Base-by-base conservation (phyloP, 179 eudicot species). In the Camellia oleifera region DNA sequence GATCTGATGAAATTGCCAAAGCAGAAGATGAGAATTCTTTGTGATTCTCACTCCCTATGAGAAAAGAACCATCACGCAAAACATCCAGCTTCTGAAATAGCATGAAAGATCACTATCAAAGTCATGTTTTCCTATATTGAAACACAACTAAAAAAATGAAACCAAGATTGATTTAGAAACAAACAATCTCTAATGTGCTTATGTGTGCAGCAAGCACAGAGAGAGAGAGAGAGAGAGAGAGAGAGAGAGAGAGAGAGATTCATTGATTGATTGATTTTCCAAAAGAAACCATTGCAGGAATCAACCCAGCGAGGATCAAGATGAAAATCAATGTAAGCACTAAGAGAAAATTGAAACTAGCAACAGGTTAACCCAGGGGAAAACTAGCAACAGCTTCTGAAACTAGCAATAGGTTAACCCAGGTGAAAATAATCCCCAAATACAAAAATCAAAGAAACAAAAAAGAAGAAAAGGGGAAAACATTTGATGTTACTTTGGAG, bases 21-120 rank as follows among this genome's bases (percentile, higher is more conserved):
- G 88, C 86, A 73, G 88, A 90, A 40, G 88, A 79, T 54, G 90
- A 85, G 46, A 89, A 84, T 75, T 88, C 94, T 60, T 84, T 89
- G n/a, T 74, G 78, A 79, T 83, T 89, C 83, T 91, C 94, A 76
- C 77, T 64, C 40, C 87, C 92, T 44, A 86, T 84, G 60, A 87
- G 89, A 85, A 82, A 81, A 58, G 87, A 82, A 84, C 84, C 91
- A 84, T 88, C 86, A 62, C 78, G 82, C 68, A 82, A 45, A 58
- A 80, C 83, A 77, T 91, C 91, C 82, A 89, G 85, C 78, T 86
- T 94, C 98, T 92, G 94, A 84, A 57, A 87, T 20, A 77, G 58
- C 60, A 63, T 40, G 60, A 48, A 62, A 75, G 10, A 58, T 18
- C 23, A 53, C 15, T 11, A 15, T 61, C 64, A 76, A 45, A 69